Evolutionary conservation across 164 flowering plant genomes (phyloP).

Genomic region (Amborella trichopoda): DNA sequence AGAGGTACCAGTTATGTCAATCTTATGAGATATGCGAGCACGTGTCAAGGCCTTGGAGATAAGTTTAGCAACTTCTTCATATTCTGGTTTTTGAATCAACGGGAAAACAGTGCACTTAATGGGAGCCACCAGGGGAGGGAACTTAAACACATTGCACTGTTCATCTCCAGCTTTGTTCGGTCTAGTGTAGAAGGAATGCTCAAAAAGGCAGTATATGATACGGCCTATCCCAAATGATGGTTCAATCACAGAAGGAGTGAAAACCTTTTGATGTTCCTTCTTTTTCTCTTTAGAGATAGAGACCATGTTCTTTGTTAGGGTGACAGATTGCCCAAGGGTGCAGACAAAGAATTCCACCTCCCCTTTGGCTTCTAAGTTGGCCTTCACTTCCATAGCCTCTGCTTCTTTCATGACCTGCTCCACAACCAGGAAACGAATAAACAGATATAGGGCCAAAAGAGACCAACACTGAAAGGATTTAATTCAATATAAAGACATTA

Average conservation of each 20-base stretch:
- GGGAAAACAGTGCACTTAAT: constrained; percentile 95
- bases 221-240: constrained; percentile 99
- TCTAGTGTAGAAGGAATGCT: constrained; percentile 82
- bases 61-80: constrained; percentile 55
- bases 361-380: constrained; percentile 45
- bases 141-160: constrained; percentile 52
- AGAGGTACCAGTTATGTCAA: constrained; percentile 93
- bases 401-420: constrained; percentile 51
- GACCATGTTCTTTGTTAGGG: constrained; percentile 48
- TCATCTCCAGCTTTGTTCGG: constrained; percentile 88
- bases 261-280: constrained; percentile 70
- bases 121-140: constrained; percentile 59
- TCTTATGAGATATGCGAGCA: constrained; percentile 69
- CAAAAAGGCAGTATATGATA: constrained; percentile 84
- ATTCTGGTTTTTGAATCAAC: constrained; percentile 66
- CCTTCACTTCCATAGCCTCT: constrained; percentile 67
- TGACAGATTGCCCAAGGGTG: constrained; percentile 44
- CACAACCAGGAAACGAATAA: neutral
- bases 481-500: neutral
- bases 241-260: constrained; percentile 93
- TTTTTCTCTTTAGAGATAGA: constrained; percentile 48
- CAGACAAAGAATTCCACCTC: constrained; percentile 51
- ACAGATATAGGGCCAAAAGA: too few species aligned
- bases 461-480: neutral
- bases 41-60: constrained; percentile 62